Percentiles rank a stretch among this genome's conserved stretches.
phyloP scores from a whole-genome alignment of 768 basidiomycete genomes.

The Suillus subluteus region DNA sequence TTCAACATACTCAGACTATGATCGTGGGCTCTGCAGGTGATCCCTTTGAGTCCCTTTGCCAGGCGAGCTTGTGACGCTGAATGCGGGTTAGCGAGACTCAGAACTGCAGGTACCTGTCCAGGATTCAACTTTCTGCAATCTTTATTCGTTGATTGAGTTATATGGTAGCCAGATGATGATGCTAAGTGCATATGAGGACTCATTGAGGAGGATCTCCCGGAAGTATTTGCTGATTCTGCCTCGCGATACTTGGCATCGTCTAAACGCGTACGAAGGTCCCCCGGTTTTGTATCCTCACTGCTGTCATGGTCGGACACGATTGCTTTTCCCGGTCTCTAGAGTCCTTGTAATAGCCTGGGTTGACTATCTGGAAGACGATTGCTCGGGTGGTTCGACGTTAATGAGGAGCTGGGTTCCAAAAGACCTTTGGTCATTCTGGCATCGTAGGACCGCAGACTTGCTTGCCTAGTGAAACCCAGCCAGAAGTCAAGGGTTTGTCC shows the following conservation, averaged over 20 bases:
- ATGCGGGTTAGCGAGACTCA: background rate
- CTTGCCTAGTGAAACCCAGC: too few relatives aligned
- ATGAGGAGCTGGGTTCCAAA: background rate
- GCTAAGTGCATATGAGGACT: background rate
- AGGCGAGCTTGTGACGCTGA: background rate
- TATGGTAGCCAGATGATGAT: background rate
- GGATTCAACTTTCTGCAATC: background rate
- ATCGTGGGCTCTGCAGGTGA: background rate
- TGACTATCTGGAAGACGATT: background rate
- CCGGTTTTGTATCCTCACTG: background rate
- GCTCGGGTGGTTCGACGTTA: background rate
- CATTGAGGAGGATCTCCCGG: background rate
- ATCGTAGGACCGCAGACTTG: background rate
- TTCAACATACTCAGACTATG: background rate
- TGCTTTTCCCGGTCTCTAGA: background rate
- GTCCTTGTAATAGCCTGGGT: background rate
- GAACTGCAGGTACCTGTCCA: background rate
- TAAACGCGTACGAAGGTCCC: background rate
- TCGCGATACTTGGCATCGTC: background rate
- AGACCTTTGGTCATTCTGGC: background rate
- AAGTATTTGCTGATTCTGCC: background rate
- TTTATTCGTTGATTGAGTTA: background rate
- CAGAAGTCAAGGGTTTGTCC: background rate
- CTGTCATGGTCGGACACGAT: background rate
- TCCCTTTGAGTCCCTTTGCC: background rate